A percentile compares a stretch with the other conserved stretches of the same genome.
phyloP scores from a whole-genome alignment of 1,284 basidiomycete genomes.

The Cryptococcus floricola region DNA sequence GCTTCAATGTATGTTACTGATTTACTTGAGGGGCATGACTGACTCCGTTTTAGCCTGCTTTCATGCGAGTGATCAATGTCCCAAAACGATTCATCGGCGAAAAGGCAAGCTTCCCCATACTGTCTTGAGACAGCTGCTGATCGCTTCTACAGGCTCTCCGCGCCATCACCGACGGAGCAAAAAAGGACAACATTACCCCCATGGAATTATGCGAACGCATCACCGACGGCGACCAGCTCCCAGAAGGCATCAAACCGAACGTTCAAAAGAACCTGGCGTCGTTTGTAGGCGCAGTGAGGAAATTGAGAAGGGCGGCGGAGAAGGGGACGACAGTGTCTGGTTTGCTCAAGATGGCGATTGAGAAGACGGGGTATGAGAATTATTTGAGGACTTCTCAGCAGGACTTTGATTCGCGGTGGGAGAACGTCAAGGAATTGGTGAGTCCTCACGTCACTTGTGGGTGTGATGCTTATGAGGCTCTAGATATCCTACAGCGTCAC shows the following conservation, averaged over 20 bases:
- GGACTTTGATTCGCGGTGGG: constrained; percentile 74
- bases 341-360: constrained; percentile 62
- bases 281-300: constrained; percentile 60
- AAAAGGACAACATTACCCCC: constrained; percentile 56
- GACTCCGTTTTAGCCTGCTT: constrained; percentile 56
- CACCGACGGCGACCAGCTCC: constrained; percentile 54
- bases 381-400: constrained; percentile 66
- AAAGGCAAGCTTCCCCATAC: constrained; percentile 55
- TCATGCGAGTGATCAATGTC: constrained; percentile 70
- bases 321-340: constrained; percentile 63
- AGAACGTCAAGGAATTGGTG: constrained; percentile 81
- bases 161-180: constrained; percentile 60
- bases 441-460: constrained; percentile 36
- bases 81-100: constrained; percentile 76
- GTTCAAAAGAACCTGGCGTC: constrained; percentile 61
- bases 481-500: constrained; percentile 47
- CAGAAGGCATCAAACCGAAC: constrained; percentile 62
- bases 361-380: constrained; percentile 63
- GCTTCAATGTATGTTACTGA: constrained; percentile 53
- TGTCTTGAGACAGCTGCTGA: constrained; percentile 4
- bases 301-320: constrained; percentile 58
- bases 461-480: background rate
- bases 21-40: background rate
- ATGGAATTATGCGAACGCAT: constrained; percentile 64
- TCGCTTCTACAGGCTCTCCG: constrained; percentile 55